phyloP scores from a whole-genome alignment of 2,329 filamentous ascomycete species.

The Plenodomus tracheiphilus region DNA sequence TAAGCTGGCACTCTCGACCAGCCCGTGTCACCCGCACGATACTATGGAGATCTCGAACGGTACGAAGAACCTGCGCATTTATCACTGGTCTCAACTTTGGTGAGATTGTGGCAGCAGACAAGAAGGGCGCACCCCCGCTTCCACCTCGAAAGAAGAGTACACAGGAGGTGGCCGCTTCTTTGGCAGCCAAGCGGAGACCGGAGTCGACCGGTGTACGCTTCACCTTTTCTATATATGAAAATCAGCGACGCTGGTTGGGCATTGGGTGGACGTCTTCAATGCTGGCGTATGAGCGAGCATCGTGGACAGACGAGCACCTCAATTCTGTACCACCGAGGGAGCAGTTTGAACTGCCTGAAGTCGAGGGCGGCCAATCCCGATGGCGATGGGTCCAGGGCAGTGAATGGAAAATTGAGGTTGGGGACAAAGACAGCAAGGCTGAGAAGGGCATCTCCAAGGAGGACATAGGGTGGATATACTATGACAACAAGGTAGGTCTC shows the following conservation, averaged over 20 bases:
- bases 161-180: constrained; percentile 52
- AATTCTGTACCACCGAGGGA: constrained; percentile 78
- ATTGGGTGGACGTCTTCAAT: constrained; percentile 92
- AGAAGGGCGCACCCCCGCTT: constrained; percentile 40
- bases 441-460: constrained; percentile 44
- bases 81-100: constrained; percentile 82
- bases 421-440: constrained; percentile 45
- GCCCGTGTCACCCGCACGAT: constrained; percentile 83
- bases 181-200: constrained; percentile 46
- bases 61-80: constrained; percentile 69
- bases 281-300: constrained; percentile 83
- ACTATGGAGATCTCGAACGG: constrained; percentile 81
- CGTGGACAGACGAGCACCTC: constrained; percentile 96
- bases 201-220: constrained; percentile 82
- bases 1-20: constrained; percentile 91
- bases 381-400: constrained; percentile 86
- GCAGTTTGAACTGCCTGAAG: constrained; percentile 68
- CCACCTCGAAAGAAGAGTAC: constrained; percentile 51
- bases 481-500: constrained; percentile 81
- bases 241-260: constrained; percentile 92
- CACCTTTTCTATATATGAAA: constrained; percentile 95
- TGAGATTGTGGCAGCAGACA: constrained; percentile 37
- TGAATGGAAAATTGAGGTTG: constrained; percentile 84
- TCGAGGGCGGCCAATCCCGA: constrained; percentile 63
- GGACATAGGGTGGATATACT: constrained; percentile 91